Percentiles rank a stretch among this genome's conserved stretches.
Evolutionary conservation across 208 protist genomes (phyloP).

Genomic region (Crithidia bombi): DNA sequence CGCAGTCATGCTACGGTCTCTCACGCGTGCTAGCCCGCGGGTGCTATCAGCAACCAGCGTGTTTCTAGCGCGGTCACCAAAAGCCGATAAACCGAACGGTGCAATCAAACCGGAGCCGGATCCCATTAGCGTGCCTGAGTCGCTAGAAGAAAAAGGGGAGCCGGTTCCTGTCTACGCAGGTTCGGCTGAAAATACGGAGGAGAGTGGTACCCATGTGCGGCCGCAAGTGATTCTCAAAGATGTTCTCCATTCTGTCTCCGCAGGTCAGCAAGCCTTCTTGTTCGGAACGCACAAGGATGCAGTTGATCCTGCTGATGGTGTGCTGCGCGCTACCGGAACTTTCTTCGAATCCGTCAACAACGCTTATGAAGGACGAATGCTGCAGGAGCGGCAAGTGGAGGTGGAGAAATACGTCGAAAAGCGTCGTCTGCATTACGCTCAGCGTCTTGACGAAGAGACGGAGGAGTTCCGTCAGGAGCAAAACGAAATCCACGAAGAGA

Average conservation of each 20-base stretch:
- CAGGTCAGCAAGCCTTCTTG: slow-evolving; percentile 32
- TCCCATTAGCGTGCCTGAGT: background rate
- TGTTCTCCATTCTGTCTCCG: slow-evolving; percentile 26
- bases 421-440: slow-evolving; percentile 35
- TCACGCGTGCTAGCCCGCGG: background rate
- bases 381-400: slow-evolving; percentile 39
- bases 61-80: background rate
- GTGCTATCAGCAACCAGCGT: background rate
- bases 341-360: slow-evolving; percentile 54
- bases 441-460: slow-evolving; percentile 52
- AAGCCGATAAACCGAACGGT: slow-evolving; percentile 1
- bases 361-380: slow-evolving; percentile 39
- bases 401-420: slow-evolving; percentile 41
- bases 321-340: slow-evolving; percentile 29
- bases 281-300: slow-evolving; percentile 26
- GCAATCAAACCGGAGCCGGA: background rate
- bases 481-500: slow-evolving; percentile 47
- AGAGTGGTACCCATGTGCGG: slow-evolving; percentile 16
- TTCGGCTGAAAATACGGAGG: background rate
- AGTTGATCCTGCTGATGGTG: slow-evolving; percentile 7
- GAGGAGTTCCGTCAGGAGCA: slow-evolving; percentile 59
- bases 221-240: slow-evolving; percentile 32
- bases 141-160: background rate
- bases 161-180: background rate
- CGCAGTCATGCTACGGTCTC: background rate